Conservation (phyloP, 768 basidiomycete genomes). For the Kockovaella imperatae region DNA sequence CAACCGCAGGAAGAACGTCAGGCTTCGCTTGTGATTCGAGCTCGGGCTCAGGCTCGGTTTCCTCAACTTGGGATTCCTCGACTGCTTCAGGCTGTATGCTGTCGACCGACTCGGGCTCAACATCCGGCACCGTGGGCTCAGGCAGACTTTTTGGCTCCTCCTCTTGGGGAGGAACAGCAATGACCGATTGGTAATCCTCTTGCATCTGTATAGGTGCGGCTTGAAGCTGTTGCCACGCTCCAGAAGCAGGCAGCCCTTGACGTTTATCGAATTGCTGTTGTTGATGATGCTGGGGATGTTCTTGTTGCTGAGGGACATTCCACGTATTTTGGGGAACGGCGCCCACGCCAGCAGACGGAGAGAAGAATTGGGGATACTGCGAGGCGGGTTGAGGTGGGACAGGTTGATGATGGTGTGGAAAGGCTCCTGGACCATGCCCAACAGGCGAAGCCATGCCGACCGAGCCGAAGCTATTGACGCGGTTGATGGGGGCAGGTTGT, state of each 20-base stretch:
- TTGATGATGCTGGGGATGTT: slow-evolving; percentile 21
- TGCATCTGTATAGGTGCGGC: slow-evolving; percentile 1
- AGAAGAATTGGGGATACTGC: slow-evolving; percentile 25
- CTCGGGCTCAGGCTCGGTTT: slow-evolving; percentile 4
- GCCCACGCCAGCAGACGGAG: slow-evolving; percentile 28
- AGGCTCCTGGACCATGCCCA: slow-evolving; percentile 8
- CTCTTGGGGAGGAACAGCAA: no score
- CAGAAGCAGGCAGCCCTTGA: not conserved
- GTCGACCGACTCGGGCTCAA: slow-evolving; percentile 5
- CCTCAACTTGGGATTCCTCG: slow-evolving; percentile 2
- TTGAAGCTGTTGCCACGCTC: no score
- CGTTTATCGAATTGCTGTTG: slow-evolving; percentile 10
- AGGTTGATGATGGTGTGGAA: slow-evolving; percentile 2
- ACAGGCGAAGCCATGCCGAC: slow-evolving; percentile 25
- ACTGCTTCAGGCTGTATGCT: not conserved
- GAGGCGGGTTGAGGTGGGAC: slow-evolving; percentile 14
- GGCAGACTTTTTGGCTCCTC: no score
- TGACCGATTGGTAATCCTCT: not conserved
- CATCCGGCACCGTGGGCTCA: no score
- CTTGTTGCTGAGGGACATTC: slow-evolving; percentile 21
- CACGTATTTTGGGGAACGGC: slow-evolving; percentile 33
- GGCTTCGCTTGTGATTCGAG: slow-evolving; percentile 8
- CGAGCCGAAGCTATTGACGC: slow-evolving; percentile 4
- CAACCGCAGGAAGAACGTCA: slow-evolving; percentile 26
- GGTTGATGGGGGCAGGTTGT: not conserved